Percentiles rank a stretch among this genome's conserved stretches.
Evolutionary conservation across 306 rosid species (phyloP).

Genomic region (Clitoria ternatea): DNA sequence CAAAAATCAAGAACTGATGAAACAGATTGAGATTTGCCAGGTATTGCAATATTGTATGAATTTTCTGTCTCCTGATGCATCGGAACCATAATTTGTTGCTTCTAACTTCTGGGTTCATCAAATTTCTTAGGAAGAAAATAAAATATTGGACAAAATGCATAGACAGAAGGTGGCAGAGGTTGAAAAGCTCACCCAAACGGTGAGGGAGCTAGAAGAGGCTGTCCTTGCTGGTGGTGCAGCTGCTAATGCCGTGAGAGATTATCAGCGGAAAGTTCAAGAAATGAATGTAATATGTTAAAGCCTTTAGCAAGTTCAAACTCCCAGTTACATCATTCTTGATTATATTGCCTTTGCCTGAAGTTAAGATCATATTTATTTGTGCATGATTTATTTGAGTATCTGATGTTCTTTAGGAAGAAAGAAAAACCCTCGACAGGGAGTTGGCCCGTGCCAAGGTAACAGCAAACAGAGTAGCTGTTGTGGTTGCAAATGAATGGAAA

Average conservation of each 20-base stretch:
- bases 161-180: slow-evolving; percentile 96
- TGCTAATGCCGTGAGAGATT: slow-evolving; percentile 95
- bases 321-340: not conserved
- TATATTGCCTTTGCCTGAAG: not conserved
- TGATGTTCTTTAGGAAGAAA: slow-evolving; percentile 55
- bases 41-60: slow-evolving; percentile 34
- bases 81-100: not conserved
- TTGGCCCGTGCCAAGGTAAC: slow-evolving; percentile 89
- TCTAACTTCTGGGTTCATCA: slow-evolving; percentile 11
- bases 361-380: not conserved
- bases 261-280: slow-evolving; percentile 94
- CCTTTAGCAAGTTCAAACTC: not conserved
- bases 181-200: slow-evolving; percentile 95
- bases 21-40: slow-evolving; percentile 99
- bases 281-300: slow-evolving; percentile 50
- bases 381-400: slow-evolving; percentile 3
- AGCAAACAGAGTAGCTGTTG: slow-evolving; percentile 84
- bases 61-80: not conserved
- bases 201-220: slow-evolving; percentile 91
- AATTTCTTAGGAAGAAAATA: slow-evolving; percentile 77
- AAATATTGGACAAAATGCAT: slow-evolving; percentile 91
- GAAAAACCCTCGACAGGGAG: slow-evolving; percentile 74
- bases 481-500: slow-evolving; percentile 95
- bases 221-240: slow-evolving; percentile 99
- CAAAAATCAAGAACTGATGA: slow-evolving; percentile 94